Conservation (phyloP, 1,284 basidiomycete genomes). For the Ganoderma boninense region DNA sequence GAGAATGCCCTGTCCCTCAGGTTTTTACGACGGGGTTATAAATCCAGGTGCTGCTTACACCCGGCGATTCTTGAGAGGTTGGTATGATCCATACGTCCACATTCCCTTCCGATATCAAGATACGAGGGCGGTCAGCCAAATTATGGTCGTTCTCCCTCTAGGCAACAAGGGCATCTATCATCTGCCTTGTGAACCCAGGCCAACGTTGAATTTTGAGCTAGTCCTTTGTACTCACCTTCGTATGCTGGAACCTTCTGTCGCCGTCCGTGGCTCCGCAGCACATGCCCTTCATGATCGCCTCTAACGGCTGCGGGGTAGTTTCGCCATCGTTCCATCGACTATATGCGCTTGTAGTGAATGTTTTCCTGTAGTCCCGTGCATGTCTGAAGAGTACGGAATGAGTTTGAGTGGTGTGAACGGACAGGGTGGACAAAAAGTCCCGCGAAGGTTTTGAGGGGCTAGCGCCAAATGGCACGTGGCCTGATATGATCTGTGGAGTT, state of each 20-base stretch:
- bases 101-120: neutral
- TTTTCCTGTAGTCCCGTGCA: neutral
- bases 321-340: too few species aligned
- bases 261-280: too few species aligned
- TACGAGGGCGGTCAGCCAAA: neutral
- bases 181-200: too few species aligned
- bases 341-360: neutral
- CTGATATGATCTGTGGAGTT: constrained; percentile 14
- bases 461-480: constrained; percentile 8
- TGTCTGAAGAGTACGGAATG: constrained; percentile 1
- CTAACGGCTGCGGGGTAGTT: neutral
- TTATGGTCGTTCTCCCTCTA: neutral
- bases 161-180: too few species aligned
- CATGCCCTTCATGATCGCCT: too few species aligned
- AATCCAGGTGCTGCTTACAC: too few species aligned
- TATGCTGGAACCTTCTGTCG: too few species aligned
- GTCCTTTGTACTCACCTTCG: too few species aligned
- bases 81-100: neutral
- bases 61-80: neutral
- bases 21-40: too few species aligned
- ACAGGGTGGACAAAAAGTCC: neutral
- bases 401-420: neutral
- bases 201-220: too few species aligned
- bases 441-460: constrained; percentile 11
- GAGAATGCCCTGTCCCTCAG: too few species aligned